Evolutionary conservation across 2,329 filamentous ascomycete genomes (phyloP).

Genomic region (Ophiostoma ulmi): DNA sequence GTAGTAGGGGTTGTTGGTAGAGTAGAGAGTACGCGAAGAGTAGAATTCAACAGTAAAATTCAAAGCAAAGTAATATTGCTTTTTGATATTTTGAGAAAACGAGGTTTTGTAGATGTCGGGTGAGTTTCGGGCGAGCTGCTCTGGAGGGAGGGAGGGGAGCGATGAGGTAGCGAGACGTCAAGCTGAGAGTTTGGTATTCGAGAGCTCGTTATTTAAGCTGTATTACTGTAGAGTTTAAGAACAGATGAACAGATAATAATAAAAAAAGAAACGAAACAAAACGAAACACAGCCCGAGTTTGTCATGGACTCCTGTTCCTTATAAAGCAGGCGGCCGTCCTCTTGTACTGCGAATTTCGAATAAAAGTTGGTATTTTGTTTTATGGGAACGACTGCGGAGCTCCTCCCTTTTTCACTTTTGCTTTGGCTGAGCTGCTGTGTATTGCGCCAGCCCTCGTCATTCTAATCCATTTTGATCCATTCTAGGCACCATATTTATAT

Average conservation of each 20-base stretch:
- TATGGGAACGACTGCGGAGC: background rate
- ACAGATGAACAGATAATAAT: background rate
- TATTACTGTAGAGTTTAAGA: background rate
- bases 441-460: too few relatives aligned
- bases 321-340: background rate
- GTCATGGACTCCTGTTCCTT: background rate
- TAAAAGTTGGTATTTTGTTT: background rate
- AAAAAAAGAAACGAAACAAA: background rate
- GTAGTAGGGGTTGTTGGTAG: too few relatives aligned
- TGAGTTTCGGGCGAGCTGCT: background rate
- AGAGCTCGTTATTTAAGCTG: background rate
- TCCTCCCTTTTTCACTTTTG: background rate
- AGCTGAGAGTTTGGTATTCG: background rate
- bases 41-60: too few relatives aligned
- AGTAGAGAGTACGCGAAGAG: too few relatives aligned
- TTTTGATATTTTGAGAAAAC: too few relatives aligned
- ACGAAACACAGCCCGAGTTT: background rate
- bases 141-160: background rate
- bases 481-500: background rate
- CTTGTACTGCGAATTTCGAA: background rate
- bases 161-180: background rate
- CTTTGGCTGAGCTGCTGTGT: background rate
- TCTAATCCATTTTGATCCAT: too few relatives aligned
- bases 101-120: background rate
- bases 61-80: too few relatives aligned